These are phyloP conservation scores for Colletotrichum sansevieriae DNA, from an alignment of 2,329 filamentous ascomycete species.

Conservation along the genomic window DNA sequence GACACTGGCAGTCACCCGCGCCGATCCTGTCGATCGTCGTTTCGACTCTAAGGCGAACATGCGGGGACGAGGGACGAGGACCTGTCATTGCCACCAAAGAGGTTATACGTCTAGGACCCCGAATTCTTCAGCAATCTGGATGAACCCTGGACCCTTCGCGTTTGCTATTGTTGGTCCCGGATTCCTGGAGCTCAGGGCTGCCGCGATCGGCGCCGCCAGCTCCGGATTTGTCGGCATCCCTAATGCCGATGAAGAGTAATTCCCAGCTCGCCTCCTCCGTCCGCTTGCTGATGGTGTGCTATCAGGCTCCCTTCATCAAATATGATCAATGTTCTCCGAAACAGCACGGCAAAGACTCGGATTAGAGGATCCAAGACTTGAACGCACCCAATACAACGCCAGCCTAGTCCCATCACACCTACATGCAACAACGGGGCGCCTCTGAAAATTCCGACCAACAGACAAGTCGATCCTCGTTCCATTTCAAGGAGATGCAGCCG, in stretches of 20 bases:
- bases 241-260: constrained; percentile 30
- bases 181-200: constrained; percentile 33
- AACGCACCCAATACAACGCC: background rate
- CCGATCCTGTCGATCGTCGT: constrained; percentile 33
- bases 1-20: constrained; percentile 18
- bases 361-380: background rate
- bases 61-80: constrained; percentile 11
- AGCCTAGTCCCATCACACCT: background rate
- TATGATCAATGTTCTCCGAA: background rate
- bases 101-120: constrained; percentile 29
- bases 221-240: constrained; percentile 3
- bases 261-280: background rate
- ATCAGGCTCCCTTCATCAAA: background rate
- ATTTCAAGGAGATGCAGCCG: background rate
- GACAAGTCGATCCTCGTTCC: background rate
- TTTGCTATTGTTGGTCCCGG: constrained; percentile 26
- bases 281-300: constrained; percentile 4
- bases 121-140: constrained; percentile 33
- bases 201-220: constrained; percentile 27
- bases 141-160: constrained; percentile 30
- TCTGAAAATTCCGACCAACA: background rate
- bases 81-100: constrained; percentile 14
- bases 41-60: constrained; percentile 32
- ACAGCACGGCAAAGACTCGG: background rate
- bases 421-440: background rate